Evolutionary conservation across 495 filamentous ascomycete species (phyloP).

Genomic region (Aspergillus hancockii): DNA sequence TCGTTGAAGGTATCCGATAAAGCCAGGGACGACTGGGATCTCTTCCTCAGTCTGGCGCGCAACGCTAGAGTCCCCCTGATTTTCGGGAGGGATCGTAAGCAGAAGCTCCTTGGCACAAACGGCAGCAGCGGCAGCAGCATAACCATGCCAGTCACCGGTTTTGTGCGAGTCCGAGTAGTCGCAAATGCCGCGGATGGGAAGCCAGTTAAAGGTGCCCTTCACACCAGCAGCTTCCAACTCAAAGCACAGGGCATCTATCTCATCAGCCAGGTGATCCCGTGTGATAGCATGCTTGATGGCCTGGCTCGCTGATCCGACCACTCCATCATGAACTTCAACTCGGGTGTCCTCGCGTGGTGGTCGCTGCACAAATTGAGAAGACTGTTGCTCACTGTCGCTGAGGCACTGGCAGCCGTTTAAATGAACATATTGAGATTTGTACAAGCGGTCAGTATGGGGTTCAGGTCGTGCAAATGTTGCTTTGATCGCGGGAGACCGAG

Average conservation of each 20-base stretch:
- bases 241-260: slow-evolving; percentile 9
- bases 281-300: slow-evolving; percentile 12
- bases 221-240: slow-evolving; percentile 23
- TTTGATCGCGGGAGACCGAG: background rate
- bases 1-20: background rate
- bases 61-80: too few species aligned
- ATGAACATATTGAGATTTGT: background rate
- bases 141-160: slow-evolving; percentile 28
- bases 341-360: background rate
- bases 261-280: slow-evolving; percentile 21
- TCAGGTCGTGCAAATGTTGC: background rate
- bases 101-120: slow-evolving; percentile 11
- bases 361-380: background rate
- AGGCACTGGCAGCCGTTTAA: background rate
- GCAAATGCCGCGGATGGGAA: slow-evolving; percentile 32
- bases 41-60: background rate
- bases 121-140: slow-evolving; percentile 30
- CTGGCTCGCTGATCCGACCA: slow-evolving; percentile 16
- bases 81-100: background rate
- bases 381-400: background rate
- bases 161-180: slow-evolving; percentile 35
- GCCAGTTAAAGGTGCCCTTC: slow-evolving; percentile 20
- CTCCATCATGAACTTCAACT: slow-evolving; percentile 15
- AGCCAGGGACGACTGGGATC: background rate
- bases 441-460: background rate